Evolutionary conservation across 495 filamentous ascomycete species (phyloP).

Genomic region (Penicillium coffeae): DNA sequence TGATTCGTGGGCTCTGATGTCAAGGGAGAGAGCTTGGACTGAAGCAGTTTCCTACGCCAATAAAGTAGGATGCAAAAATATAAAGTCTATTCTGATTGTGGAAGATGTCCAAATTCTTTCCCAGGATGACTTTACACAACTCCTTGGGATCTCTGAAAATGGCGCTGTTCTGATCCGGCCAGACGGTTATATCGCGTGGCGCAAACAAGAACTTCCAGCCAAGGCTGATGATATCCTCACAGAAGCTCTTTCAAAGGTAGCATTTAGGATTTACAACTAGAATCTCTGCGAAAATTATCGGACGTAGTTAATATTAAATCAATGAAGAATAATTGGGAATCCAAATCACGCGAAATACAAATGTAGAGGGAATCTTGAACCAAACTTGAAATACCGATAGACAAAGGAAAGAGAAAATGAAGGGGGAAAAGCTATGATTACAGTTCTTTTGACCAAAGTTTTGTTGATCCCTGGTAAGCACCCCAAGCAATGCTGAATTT

Average conservation of each 20-base stretch:
- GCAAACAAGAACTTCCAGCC: constrained; percentile 4
- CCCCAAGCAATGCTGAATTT: no score
- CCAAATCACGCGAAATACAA: no score
- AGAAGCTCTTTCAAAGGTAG: constrained; percentile 1
- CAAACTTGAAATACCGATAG: no score
- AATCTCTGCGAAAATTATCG: no score
- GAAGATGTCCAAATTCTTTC: constrained; percentile 5
- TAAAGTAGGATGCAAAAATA: neutral
- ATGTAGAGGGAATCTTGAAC: no score
- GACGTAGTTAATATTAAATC: no score
- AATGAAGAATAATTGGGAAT: no score
- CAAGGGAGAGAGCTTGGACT: constrained; percentile 8
- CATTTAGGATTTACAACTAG: no score
- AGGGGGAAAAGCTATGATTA: no score
- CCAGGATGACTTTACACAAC: constrained; percentile 4
- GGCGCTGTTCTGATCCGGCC: constrained; percentile 26
- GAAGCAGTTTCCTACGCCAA: constrained; percentile 5
- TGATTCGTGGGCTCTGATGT: constrained; percentile 19
- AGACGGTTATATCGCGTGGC: constrained; percentile 32
- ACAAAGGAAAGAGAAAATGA: no score
- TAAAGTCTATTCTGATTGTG: constrained; percentile 12
- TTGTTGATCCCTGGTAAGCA: no score
- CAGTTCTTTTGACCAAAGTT: no score
- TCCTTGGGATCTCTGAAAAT: constrained; percentile 13
- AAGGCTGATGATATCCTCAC: constrained; percentile 2